Conservation (phyloP, 306 rosid genomes). For the Quercus alba region DNA sequence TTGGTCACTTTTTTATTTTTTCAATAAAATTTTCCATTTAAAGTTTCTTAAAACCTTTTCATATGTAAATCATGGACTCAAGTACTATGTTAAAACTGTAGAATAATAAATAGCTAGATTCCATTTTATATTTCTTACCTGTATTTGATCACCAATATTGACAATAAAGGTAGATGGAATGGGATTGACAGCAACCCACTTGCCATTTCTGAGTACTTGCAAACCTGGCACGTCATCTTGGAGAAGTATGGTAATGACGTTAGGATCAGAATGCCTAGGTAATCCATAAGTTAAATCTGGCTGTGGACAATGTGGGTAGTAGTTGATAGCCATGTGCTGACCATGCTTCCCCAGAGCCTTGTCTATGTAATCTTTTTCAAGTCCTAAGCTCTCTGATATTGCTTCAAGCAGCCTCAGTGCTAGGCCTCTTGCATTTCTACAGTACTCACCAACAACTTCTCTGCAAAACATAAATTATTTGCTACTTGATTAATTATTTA, state of each 20-base stretch:
- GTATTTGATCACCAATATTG: constrained; percentile 31
- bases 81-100: too few species aligned
- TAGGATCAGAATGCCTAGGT: constrained; percentile 26
- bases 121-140: neutral
- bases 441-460: constrained; percentile 12
- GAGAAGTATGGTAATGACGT: constrained; percentile 26
- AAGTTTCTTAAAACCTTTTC: too few species aligned
- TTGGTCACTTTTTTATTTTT: too few species aligned
- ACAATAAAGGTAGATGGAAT: constrained; percentile 20
- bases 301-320: constrained; percentile 27
- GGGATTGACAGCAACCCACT: constrained; percentile 27
- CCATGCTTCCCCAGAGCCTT: constrained; percentile 24
- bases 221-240: constrained; percentile 32
- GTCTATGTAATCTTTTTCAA: constrained; percentile 20
- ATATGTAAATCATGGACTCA: too few species aligned
- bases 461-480: neutral
- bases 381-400: constrained; percentile 30
- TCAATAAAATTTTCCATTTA: too few species aligned
- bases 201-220: constrained; percentile 21
- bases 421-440: constrained; percentile 9
- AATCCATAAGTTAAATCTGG: constrained; percentile 30
- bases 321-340: constrained; percentile 32
- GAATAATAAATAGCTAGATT: too few species aligned
- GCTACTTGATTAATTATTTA: neutral
- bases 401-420: constrained; percentile 13